Evolutionary conservation across 2,329 filamentous ascomycete genomes (phyloP).

Genomic region (Ophiosphaerella korrae): DNA sequence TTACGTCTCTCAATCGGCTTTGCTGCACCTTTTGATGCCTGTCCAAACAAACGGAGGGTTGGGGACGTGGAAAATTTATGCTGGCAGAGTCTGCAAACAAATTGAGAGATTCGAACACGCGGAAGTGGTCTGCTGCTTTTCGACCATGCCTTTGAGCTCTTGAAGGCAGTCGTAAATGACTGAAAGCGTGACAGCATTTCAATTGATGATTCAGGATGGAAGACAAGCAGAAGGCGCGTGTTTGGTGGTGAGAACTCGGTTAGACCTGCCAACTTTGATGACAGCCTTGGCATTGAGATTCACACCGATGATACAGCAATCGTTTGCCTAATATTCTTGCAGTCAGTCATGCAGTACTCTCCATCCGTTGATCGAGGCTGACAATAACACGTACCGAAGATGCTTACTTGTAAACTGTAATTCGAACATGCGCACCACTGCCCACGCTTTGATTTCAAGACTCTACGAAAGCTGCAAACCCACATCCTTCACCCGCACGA

Average conservation of each 20-base stretch:
- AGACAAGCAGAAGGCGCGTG: slow-evolving; percentile 3
- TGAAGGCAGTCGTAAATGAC: slow-evolving; percentile 24
- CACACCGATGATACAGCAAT: no score
- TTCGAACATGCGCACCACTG: no score
- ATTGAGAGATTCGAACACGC: slow-evolving; percentile 16
- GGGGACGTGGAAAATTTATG: slow-evolving; percentile 40
- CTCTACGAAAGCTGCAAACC: no score
- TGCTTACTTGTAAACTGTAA: no score
- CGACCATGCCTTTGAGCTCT: slow-evolving; percentile 18
- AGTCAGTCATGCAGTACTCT: no score
- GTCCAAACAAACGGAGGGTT: slow-evolving; percentile 21
- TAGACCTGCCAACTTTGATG: slow-evolving; percentile 21
- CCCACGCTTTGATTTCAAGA: no score
- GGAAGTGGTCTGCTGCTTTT: neutral
- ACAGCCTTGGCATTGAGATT: slow-evolving; percentile 18
- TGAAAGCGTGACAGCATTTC: slow-evolving; percentile 36
- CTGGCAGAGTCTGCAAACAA: slow-evolving; percentile 33
- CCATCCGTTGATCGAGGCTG: no score
- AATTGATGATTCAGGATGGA: slow-evolving; percentile 10
- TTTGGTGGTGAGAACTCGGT: slow-evolving; percentile 20
- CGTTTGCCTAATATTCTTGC: no score
- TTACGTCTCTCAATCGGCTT: slow-evolving; percentile 28
- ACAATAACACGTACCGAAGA: no score
- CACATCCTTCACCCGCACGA: no score
- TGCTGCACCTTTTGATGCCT: slow-evolving; percentile 19